Base-by-base conservation (phyloP, 768 basidiomycete species). In the Chalciporus piperatus region DNA sequence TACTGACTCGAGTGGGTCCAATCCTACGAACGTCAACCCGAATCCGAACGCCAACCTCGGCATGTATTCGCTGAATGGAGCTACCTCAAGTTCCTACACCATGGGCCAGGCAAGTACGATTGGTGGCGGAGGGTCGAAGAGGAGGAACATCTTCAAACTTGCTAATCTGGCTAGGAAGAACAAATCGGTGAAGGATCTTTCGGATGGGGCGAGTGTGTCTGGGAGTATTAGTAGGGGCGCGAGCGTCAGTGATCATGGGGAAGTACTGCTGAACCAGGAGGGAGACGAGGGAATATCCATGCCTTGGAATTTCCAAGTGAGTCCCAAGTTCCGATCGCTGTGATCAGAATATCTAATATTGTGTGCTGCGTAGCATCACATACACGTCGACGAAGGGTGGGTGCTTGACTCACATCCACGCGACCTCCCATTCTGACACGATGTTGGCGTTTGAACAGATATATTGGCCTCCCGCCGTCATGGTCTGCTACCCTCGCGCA, bases 271-370 rank as follows among this genome's bases (percentile, higher is more conserved):
- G 3, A 50, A 23, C 5, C 20, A 56, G 3, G 61, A 60, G 1
- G 80, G 78, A 6, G 86, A 89, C 56, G 79, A 82, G 16, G 77
- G 75, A 22, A 85, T 90, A 39, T 83, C 85, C 0, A 55, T 72
- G 54, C 88, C 88, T 4, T 89, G 83, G 81, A 88, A 88, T 64
- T 87, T 89, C 54, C 84, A 85, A 77, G 85, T 82, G 62, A 41
- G 61, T 45, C 12, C n/a, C 20, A 2, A 47, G 51, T 55, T 25
- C 55, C 12, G 13, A 42, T 25, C 1, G 19, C 4, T 27, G 35
- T 47, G 0, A 8, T 19, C 41, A 3, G 39, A 14, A 8, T 10
- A 9, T 46, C 56, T 54, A 8, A 58, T 45, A 25, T 40, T 38
- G 45, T 17, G 28, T 38, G 7, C 41, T 23, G 7, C 41, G n/a